Evolutionary conservation across 2,329 filamentous ascomycete genomes (phyloP), one percentile per base, ranked within the genome.

Genomic region (Fusarium succisae): DNA sequence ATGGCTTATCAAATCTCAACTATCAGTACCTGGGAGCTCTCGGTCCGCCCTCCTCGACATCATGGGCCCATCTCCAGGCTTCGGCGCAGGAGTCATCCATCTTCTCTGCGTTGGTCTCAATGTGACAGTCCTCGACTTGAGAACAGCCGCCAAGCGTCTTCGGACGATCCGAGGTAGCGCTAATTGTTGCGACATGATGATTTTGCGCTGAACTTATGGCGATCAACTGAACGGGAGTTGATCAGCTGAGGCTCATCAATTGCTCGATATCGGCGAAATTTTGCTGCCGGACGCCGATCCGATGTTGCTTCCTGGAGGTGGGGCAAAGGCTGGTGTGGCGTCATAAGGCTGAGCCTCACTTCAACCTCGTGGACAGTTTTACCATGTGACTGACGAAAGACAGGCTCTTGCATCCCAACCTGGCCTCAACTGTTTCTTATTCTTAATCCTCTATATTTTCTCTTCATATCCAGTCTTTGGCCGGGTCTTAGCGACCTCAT

Each of bases 31-130:
- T 72, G 91, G 91, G 24, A 93, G 87, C 78, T 92, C 90, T 73
- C 91, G 88, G 80, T 93, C 90, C 43, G 90, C 83, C 69, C 90
- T 86, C 75, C 91, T 86, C 79, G 90, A 87, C 87, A 93, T 89
- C 75, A 93, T 82, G 60, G 91, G 91, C 32, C 89, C 90, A 79
- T 90, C 88, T 69, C 90, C 89, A 20, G 84, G 83, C 76, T 86
- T 88, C 9, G 90, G 90, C 30, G 90, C 87, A 17, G 88, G 83
- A 61, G 89, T 85, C 63, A 89, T 80, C 73, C 83, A 84, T 75
- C 86, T 85, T 73, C 88, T 83, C 74, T 87, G 84, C 37, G 73
- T 72, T 53, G 74, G 70, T 30, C 69, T 67, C 17, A 64, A 65
- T 35, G 45, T 47, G 38, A 64, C 68, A 35, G 66, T 68, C 41